A percentile compares a stretch with the other conserved stretches of the same genome.
Conservation (phyloP, 495 filamentous ascomycete species). For the Annulohypoxylon maeteangense region DNA sequence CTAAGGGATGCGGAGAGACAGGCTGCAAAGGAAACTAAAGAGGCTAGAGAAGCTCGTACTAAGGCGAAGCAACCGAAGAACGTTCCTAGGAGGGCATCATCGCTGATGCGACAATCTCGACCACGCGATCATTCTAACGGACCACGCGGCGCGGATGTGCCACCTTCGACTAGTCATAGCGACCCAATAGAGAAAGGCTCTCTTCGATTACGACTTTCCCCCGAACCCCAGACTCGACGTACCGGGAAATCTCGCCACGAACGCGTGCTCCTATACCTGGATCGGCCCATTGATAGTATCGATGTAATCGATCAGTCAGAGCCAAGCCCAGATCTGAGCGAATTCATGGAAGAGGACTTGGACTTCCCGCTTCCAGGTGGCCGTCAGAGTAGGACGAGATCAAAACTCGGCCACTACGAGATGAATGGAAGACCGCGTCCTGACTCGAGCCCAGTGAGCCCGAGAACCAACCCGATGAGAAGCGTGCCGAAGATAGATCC, state of each 20-base stretch:
- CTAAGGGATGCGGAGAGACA: constrained; percentile 28
- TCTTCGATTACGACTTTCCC: constrained; percentile 3
- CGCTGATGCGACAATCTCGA: constrained; percentile 23
- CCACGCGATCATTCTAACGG: constrained; percentile 25
- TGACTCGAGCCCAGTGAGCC: constrained; percentile 41
- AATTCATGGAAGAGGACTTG: constrained; percentile 51
- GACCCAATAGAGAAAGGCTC: constrained; percentile 36
- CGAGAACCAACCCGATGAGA: constrained; percentile 15
- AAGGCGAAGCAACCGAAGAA: constrained; percentile 20
- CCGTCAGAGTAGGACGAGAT: constrained; percentile 36
- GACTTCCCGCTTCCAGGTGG: constrained; percentile 36
- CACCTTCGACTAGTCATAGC: constrained; percentile 38
- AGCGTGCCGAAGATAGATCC: constrained; percentile 10
- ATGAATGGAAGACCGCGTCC: constrained; percentile 24
- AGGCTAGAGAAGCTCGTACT: constrained; percentile 24
- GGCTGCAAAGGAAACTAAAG: constrained; percentile 28
- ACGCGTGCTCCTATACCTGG: constrained; percentile 48
- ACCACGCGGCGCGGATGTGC: constrained; percentile 18
- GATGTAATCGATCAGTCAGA: constrained; percentile 47
- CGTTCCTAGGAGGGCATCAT: constrained; percentile 27
- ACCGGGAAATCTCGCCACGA: constrained; percentile 39
- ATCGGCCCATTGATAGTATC: constrained; percentile 42
- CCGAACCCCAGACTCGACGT: constrained; percentile 20
- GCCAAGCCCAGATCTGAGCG: constrained; percentile 53
- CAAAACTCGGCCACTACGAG: constrained; percentile 21